phyloP scores from a whole-genome alignment of 148 eudicot genomes.

The Simmondsia chinensis region DNA sequence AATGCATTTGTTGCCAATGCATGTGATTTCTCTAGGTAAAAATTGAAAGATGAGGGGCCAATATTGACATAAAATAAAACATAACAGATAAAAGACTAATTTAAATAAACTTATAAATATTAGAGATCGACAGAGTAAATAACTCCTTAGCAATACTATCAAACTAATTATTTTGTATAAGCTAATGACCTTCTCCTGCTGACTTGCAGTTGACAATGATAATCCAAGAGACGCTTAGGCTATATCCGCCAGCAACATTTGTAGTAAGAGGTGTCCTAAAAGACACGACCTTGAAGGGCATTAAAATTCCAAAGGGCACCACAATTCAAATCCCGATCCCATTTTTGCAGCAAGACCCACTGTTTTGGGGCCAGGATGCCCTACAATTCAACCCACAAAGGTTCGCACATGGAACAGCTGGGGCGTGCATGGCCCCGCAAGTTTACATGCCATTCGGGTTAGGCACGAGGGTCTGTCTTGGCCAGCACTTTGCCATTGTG shows the following conservation, averaged over 20 bases:
- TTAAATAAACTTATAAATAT: too few species aligned
- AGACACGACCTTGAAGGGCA: constrained; percentile 23
- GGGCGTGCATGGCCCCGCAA: constrained; percentile 10
- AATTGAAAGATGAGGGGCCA: too few species aligned
- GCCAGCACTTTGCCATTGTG: constrained; percentile 10
- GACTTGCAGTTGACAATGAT: constrained; percentile 51
- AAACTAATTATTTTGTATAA: too few species aligned
- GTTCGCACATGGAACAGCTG: constrained; percentile 11
- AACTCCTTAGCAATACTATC: constrained; percentile 6
- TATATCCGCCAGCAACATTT: constrained; percentile 41
- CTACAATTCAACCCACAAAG: constrained; percentile 10
- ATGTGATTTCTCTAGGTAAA: too few species aligned
- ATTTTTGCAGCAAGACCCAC: constrained; percentile 10
- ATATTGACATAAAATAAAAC: too few species aligned
- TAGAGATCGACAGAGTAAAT: too few species aligned
- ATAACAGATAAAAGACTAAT: too few species aligned
- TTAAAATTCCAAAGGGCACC: constrained; percentile 32
- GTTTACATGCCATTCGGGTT: constrained; percentile 12
- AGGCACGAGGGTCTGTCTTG: constrained; percentile 9
- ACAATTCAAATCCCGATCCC: constrained; percentile 7
- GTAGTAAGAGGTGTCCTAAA: constrained; percentile 28
- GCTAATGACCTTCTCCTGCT: too few species aligned
- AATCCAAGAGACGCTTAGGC: constrained; percentile 43
- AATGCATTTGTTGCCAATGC: too few species aligned
- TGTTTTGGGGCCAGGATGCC: constrained; percentile 13